Base-by-base conservation (phyloP, 2,329 filamentous ascomycete species). In the Clarireedia paspali region DNA sequence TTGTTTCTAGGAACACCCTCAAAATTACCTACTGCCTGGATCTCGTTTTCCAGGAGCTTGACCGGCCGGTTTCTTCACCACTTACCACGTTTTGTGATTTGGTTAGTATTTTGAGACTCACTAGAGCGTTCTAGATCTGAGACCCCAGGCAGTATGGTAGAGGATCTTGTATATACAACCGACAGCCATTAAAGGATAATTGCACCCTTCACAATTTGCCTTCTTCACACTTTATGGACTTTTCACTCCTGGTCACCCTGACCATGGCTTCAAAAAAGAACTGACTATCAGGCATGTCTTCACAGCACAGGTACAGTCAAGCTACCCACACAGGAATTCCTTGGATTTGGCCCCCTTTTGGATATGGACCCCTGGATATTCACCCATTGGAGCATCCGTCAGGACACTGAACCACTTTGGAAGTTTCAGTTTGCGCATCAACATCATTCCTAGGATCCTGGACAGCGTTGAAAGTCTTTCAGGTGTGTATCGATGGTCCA, bases 11-110 rank as follows among this genome's bases (percentile, higher is more conserved):
- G 61, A 65, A 66, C 62, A 62, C 62, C 57, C 58, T 47, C 30
- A 34, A 34, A 34, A 58, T 62, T 49, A 58, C 61, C 60, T 67
- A 66, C 67, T 67, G 66, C 59, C 64, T 69, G 66, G 66, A 65
- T 62, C 56, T 57, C 51, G 59, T 46, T 57, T 63, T 44, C 62
- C 60, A 57, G 48, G 57, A 58, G 62, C 49, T 44, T 60, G 38
- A 20, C 50, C 53, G 54, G 40, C 47, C 57, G 49, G 51, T 59
- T 47, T 51, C 47, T 57, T 57, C 55, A 49, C 50, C 50, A 46
- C 36, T 52, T 55, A 49, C 42, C 47, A 55, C 53, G 34, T 48
- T 57, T 45, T 40, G 47, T 52, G 46, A 56, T 50, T 49, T 59
- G 59, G 63, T 64, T 58, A 60, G 63, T 63, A 60, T 62, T 55